A percentile compares a stretch with the other conserved stretches of the same genome.
Conservation (phyloP, 2,329 filamentous ascomycete genomes). For the Verticillium tricorpus region DNA sequence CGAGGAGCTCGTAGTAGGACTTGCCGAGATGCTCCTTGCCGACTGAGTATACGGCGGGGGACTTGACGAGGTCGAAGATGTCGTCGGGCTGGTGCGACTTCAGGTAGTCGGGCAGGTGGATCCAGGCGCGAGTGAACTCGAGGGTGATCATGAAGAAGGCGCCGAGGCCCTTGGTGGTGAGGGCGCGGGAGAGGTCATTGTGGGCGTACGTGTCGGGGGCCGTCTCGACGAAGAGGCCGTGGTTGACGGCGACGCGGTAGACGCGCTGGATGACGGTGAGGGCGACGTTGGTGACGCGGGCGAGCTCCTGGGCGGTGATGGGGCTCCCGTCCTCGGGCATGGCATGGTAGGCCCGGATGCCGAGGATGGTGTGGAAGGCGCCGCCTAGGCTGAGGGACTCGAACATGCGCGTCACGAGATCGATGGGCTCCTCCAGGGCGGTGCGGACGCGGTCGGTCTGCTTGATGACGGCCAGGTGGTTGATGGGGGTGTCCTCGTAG, state of each 20-base stretch:
- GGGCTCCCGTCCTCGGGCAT: constrained; percentile 18
- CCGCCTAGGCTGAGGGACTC: constrained; percentile 18
- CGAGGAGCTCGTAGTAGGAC: constrained; percentile 28
- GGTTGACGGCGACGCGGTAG: constrained; percentile 23
- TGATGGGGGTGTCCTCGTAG: constrained; percentile 13
- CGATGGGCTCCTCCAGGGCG: constrained; percentile 20
- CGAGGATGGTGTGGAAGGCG: constrained; percentile 21
- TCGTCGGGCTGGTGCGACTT: constrained; percentile 23
- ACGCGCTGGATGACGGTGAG: constrained; percentile 23
- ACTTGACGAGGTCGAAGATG: constrained; percentile 24
- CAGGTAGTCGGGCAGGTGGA: constrained; percentile 23
- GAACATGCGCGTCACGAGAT: constrained; percentile 18
- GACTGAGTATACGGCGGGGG: constrained; percentile 24
- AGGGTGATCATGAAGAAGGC: constrained; percentile 25
- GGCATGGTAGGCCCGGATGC: constrained; percentile 19
- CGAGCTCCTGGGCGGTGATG: constrained; percentile 16
- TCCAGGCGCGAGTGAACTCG: constrained; percentile 21
- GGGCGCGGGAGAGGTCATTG: constrained; percentile 22
- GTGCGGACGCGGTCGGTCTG: constrained; percentile 18
- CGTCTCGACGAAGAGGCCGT: constrained; percentile 24
- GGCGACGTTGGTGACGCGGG: constrained; percentile 21
- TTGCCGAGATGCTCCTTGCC: constrained; percentile 25
- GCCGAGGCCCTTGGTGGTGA: constrained; percentile 21
- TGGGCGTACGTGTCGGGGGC: constrained; percentile 24
- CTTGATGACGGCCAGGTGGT: constrained; percentile 17